phyloP scores from a whole-genome alignment of 139 green algal genomes.

The Coccomyxa sp. region DNA sequence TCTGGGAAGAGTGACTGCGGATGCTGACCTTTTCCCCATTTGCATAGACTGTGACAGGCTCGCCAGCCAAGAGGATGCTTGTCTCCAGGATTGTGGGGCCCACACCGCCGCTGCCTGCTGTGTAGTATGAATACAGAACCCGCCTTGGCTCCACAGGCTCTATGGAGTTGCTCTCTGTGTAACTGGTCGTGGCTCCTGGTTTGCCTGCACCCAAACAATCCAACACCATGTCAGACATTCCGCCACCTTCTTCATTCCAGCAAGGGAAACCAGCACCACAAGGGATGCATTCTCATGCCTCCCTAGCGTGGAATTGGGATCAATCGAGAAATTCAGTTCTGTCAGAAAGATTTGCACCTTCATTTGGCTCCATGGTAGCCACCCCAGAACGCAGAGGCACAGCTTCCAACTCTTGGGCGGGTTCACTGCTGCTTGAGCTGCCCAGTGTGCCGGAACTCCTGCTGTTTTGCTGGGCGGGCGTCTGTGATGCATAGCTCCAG shows the following conservation, averaged over 20 bases:
- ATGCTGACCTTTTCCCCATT: conserved; percentile 18
- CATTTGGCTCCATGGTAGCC: background rate
- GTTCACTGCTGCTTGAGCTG: background rate
- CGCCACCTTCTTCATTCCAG: too few relatives aligned
- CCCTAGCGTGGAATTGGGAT: too few relatives aligned
- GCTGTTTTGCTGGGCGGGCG: background rate
- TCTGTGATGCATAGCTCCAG: background rate
- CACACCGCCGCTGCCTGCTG: conserved; percentile 82
- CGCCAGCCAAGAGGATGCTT: conserved; percentile 71
- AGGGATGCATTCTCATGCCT: too few relatives aligned
- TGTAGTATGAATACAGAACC: conserved; percentile 88
- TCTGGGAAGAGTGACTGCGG: too few relatives aligned
- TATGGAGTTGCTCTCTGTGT: background rate
- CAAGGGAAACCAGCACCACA: too few relatives aligned
- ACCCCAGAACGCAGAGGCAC: background rate
- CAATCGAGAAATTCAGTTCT: too few relatives aligned
- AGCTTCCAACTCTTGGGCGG: background rate
- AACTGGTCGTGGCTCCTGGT: background rate
- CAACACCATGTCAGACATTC: too few relatives aligned
- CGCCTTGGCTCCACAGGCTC: conserved; percentile 47
- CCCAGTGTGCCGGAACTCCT: background rate
- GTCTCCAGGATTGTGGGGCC: conserved; percentile 94
- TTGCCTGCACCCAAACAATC: background rate
- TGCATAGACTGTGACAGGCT: conserved; percentile 35
- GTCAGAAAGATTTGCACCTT: background rate